These are phyloP conservation scores for Neofusicoccum laricinum DNA, from an alignment of 2,329 filamentous ascomycete species.

Conservation along the genomic window DNA sequence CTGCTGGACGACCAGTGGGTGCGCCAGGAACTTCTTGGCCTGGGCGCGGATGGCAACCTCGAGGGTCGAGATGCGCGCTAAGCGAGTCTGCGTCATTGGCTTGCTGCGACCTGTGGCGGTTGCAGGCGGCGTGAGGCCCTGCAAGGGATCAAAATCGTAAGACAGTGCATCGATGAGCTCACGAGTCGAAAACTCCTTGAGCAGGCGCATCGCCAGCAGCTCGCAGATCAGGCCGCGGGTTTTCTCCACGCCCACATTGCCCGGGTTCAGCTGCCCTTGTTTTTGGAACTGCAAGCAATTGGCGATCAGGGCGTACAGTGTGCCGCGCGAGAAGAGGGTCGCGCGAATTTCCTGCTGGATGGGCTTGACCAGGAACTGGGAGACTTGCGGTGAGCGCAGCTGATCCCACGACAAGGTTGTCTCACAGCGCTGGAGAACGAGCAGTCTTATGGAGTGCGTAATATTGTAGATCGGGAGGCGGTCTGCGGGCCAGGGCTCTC, in stretches of 20 bases:
- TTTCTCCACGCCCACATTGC: constrained; percentile 77
- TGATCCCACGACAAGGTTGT: constrained; percentile 94
- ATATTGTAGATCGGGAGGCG: constrained; percentile 84
- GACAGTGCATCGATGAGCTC: constrained; percentile 92
- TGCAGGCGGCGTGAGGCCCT: constrained; percentile 63
- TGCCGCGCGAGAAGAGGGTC: constrained; percentile 80
- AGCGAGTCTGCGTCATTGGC: constrained; percentile 38
- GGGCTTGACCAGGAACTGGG: constrained; percentile 91
- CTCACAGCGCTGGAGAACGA: constrained; percentile 82
- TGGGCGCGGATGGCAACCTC: constrained; percentile 92
- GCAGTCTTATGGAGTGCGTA: constrained; percentile 82
- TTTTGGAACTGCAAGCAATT: constrained; percentile 93
- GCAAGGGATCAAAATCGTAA: constrained; percentile 91
- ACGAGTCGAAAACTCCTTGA: constrained; percentile 84
- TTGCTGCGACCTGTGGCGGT: constrained; percentile 21
- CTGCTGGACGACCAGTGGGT: constrained; percentile 88
- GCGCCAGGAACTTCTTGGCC: constrained; percentile 87
- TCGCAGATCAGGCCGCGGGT: constrained; percentile 89
- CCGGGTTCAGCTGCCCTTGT: constrained; percentile 77
- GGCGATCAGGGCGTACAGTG: constrained; percentile 84
- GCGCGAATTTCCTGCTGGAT: constrained; percentile 85
- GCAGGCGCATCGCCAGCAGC: constrained; percentile 79
- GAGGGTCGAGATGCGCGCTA: constrained; percentile 80
- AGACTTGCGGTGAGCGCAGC: constrained; percentile 90
- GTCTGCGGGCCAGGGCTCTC: constrained; percentile 52